These are phyloP conservation scores for Apiotrichum sp. DNA, from an alignment of 1,284 basidiomycete genomes.

Conservation along the genomic window DNA sequence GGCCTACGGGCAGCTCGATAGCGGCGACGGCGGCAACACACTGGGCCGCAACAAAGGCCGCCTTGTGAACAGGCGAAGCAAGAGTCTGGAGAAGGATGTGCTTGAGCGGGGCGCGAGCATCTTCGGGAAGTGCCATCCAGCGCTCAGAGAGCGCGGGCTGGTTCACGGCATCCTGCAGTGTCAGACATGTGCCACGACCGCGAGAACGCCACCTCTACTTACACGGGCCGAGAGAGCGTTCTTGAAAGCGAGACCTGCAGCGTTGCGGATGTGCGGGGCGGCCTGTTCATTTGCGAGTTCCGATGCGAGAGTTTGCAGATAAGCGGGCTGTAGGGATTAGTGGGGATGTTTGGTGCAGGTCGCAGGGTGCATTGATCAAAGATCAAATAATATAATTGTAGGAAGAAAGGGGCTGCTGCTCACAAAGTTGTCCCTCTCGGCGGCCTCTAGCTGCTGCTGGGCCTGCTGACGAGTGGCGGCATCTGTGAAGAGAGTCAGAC, in stretches of 20 bases:
- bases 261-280: conserved; percentile 75
- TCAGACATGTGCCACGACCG: conserved; percentile 2
- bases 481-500: conserved; percentile 53
- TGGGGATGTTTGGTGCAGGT: background rate
- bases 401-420: conserved; percentile 26
- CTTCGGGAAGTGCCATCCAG: conserved; percentile 71
- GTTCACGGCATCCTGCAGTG: conserved; percentile 63
- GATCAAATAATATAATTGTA: background rate
- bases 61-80: conserved; percentile 64
- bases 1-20: conserved; percentile 78
- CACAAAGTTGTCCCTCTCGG: conserved; percentile 79
- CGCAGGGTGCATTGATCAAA: conserved; percentile 1
- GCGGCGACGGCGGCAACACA: conserved; percentile 89
- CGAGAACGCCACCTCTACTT: conserved; percentile 44
- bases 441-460: conserved; percentile 75
- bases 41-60: conserved; percentile 83
- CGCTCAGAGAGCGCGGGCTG: conserved; percentile 68
- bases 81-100: conserved; percentile 78
- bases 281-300: conserved; percentile 71
- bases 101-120: conserved; percentile 77
- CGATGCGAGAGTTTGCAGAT: conserved; percentile 77
- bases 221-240: conserved; percentile 87
- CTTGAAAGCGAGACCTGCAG: conserved; percentile 94
- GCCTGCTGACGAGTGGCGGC: conserved; percentile 79
- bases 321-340: conserved; percentile 59